Conservation (phyloP, 2,329 filamentous ascomycete genomes). For the Pochonia chlamydosporia region DNA sequence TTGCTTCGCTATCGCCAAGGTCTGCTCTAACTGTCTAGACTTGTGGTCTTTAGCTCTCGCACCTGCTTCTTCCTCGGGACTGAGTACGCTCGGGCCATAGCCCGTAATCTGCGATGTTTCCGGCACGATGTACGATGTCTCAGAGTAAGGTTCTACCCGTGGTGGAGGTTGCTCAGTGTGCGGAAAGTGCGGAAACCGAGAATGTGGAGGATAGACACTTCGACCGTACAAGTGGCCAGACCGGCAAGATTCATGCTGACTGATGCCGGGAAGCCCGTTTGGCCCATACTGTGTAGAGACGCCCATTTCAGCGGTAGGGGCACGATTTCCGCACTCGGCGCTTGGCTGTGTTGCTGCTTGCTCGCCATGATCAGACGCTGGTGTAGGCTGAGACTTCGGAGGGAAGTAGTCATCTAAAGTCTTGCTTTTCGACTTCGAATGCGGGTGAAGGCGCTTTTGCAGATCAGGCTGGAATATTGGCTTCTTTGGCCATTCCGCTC, state of each 20-base stretch:
- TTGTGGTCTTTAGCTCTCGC: neutral
- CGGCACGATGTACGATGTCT: neutral
- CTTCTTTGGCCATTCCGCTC: constrained; percentile 70
- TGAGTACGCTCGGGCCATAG: neutral
- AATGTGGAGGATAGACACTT: neutral
- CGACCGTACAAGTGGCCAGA: too few relatives aligned
- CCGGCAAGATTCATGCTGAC: too few relatives aligned
- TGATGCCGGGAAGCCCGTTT: too few relatives aligned
- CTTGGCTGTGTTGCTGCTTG: neutral
- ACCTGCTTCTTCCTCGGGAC: neutral
- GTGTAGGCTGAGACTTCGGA: neutral
- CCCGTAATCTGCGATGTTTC: neutral
- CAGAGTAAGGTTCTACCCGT: neutral
- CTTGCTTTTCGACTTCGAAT: neutral
- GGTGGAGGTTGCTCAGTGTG: neutral
- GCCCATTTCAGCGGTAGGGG: too few relatives aligned
- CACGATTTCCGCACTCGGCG: neutral
- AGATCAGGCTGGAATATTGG: constrained; percentile 66
- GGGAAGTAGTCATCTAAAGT: neutral
- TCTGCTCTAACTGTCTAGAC: neutral
- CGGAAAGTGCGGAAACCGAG: neutral
- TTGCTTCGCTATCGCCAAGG: neutral
- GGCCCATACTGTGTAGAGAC: too few relatives aligned
- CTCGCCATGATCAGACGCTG: too few relatives aligned
- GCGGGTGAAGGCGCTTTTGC: too few relatives aligned